Evolutionary conservation across 805 yeast genomes (phyloP), one percentile per base, ranked within the genome.

Genomic region (Hanseniaspora thailandica): DNA sequence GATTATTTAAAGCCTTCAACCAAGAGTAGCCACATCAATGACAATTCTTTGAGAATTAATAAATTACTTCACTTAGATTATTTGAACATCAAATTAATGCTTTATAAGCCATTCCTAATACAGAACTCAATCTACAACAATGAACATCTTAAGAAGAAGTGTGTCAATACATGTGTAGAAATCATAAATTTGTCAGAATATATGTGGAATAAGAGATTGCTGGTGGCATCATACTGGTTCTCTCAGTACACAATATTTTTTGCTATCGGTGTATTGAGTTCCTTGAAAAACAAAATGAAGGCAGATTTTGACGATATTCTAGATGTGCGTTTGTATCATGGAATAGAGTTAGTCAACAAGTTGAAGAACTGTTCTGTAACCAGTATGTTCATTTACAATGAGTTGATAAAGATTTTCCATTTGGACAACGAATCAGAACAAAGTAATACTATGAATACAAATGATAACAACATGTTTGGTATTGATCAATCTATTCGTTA

Each of bases 211-310:
- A 78, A 80, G 57, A 74, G 81, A 55, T 72, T 86, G 65, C 69
- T 88, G 38, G 78, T 81, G 58, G 95, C 95, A 0, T 84, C 93
- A 2, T 89, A 88, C 63, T 87, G 96, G 95, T 88, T 86, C 63
- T 81, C 93, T 6, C 84, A 85, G 62, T 88, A 88, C 65, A 86
- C 96, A 0, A 82, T 88, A 5, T 88, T 87, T 64, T 86, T 86
- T 67, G 81, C 94, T 2, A 87, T 87, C 56, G 94, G 95, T 0
- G 84, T 95, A 62, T 71, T 87, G 60, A 84, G 86, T 17, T 86
- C 82, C 61, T 86, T 44, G 35, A 53, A 53, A 13, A 45, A 46
- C 9, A 41, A 40, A 15, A 15, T 38, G 19, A 39, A 36, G 7
- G 38, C 47, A 19, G 33, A 43, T 9, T 39, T 47, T 41, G 47